Conservation (phyloP, 1,139 yeast genomes). For the Keqinozyma sinolaborantium region DNA sequence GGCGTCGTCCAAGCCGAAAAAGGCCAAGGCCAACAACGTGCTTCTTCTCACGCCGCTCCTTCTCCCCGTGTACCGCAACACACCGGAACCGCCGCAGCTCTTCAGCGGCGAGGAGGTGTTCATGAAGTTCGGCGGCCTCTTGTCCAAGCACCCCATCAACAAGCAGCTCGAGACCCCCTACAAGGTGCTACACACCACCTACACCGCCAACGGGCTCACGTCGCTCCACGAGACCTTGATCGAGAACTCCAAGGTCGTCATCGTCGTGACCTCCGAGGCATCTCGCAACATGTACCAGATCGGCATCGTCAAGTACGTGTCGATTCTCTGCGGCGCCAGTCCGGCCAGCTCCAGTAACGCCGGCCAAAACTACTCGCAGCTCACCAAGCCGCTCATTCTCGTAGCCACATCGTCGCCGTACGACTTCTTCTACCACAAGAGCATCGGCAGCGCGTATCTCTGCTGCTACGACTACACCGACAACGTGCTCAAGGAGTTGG, state of each 20-base stretch:
- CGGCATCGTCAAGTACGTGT: conserved; percentile 59
- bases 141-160: conserved; percentile 33
- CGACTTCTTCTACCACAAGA: conserved; percentile 54
- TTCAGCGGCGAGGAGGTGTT: conserved; percentile 59
- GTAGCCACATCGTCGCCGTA: conserved; percentile 67
- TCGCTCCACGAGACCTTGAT: conserved; percentile 55
- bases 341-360: conserved; percentile 32
- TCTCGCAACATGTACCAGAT: conserved; percentile 62
- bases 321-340: conserved; percentile 51
- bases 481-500: conserved; percentile 48
- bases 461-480: conserved; percentile 63
- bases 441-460: conserved; percentile 55
- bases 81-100: conserved; percentile 17
- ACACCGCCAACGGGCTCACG: conserved; percentile 64
- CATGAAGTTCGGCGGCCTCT: conserved; percentile 42
- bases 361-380: conserved; percentile 18
- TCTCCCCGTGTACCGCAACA: conserved; percentile 36
- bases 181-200: conserved; percentile 57
- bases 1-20: conserved; percentile 3
- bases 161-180: conserved; percentile 23
- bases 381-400: conserved; percentile 51
- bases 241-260: conserved; percentile 52
- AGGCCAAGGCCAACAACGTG: conserved; percentile 29
- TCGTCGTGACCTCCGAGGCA: conserved; percentile 62
- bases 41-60: conserved; percentile 52